A percentile compares a stretch with the other conserved stretches of the same genome.
phyloP scores from a whole-genome alignment of 2,329 filamentous ascomycete genomes.

The Fusarium sp. region DNA sequence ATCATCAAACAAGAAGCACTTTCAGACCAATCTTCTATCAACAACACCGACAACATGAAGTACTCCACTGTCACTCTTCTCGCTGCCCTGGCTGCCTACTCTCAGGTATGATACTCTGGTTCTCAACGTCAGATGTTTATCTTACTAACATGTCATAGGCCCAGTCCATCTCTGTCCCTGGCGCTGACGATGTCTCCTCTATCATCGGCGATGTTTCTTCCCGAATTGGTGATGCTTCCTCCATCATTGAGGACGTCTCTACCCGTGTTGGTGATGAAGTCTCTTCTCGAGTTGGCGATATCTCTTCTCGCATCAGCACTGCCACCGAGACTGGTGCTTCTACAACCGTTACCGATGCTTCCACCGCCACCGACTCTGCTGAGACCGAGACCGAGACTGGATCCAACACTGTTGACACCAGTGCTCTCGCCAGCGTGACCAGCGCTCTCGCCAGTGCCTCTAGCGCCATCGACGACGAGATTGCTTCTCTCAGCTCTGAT shows the following conservation, averaged over 20 bases:
- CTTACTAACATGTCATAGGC: slow-evolving; percentile 24
- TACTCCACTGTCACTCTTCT: slow-evolving; percentile 51
- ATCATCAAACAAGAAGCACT: slow-evolving; percentile 19
- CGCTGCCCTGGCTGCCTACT: slow-evolving; percentile 48
- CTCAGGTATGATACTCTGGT: slow-evolving; percentile 25
- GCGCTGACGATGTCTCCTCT: slow-evolving; percentile 21
- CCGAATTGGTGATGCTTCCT: slow-evolving; percentile 19
- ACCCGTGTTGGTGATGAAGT: slow-evolving; percentile 21
- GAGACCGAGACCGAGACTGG: slow-evolving; percentile 26
- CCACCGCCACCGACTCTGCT: slow-evolving; percentile 35
- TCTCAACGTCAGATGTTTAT: background rate
- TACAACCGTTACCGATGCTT: slow-evolving; percentile 14
- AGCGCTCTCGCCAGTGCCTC: slow-evolving; percentile 36
- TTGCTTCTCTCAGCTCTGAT: slow-evolving; percentile 45
- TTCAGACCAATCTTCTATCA: slow-evolving; percentile 13
- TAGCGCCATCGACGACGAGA: slow-evolving; percentile 18
- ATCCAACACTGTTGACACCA: slow-evolving; percentile 34
- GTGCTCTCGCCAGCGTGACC: slow-evolving; percentile 27
- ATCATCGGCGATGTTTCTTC: slow-evolving; percentile 28
- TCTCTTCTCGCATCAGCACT: slow-evolving; percentile 28
- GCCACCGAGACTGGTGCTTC: slow-evolving; percentile 21
- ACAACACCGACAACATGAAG: slow-evolving; percentile 52
- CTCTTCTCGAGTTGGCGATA: slow-evolving; percentile 15
- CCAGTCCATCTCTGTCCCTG: slow-evolving; percentile 27
- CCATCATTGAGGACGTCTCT: slow-evolving; percentile 19